Conservation (phyloP, 768 basidiomycete species). For the Pilatotrama ljubarskyi region DNA sequence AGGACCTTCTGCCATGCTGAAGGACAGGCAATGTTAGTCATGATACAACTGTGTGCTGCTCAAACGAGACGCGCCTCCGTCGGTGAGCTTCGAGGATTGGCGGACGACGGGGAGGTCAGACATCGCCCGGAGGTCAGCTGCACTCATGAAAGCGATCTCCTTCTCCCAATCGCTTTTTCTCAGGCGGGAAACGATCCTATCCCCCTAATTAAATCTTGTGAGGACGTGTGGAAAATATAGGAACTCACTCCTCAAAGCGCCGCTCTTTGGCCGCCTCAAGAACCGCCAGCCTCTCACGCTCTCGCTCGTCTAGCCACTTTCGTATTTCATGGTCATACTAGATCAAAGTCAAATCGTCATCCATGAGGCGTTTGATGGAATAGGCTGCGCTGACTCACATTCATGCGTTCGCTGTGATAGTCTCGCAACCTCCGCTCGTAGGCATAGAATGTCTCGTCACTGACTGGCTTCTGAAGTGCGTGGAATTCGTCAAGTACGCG, state of each 20-base stretch:
- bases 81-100: conserved; percentile 3
- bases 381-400: too few species aligned
- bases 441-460: too few species aligned
- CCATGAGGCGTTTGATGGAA: too few species aligned
- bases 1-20: conserved; percentile 3
- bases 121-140: neutral
- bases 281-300: neutral
- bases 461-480: too few species aligned
- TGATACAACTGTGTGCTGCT: too few species aligned
- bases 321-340: neutral
- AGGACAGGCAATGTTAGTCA: too few species aligned
- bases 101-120: neutral
- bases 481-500: too few species aligned
- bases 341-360: neutral
- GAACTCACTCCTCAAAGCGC: neutral
- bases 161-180: neutral
- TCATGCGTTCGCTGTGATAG: too few species aligned
- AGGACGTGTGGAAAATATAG: too few species aligned
- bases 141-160: neutral
- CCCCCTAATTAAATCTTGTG: too few species aligned
- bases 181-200: neutral
- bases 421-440: too few species aligned
- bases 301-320: neutral
- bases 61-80: neutral
- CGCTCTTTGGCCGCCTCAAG: neutral